A percentile compares a stretch with the other conserved stretches of the same genome.
Evolutionary conservation across 2,329 filamentous ascomycete genomes (phyloP).

Genomic region (Colletotrichum sp.): DNA sequence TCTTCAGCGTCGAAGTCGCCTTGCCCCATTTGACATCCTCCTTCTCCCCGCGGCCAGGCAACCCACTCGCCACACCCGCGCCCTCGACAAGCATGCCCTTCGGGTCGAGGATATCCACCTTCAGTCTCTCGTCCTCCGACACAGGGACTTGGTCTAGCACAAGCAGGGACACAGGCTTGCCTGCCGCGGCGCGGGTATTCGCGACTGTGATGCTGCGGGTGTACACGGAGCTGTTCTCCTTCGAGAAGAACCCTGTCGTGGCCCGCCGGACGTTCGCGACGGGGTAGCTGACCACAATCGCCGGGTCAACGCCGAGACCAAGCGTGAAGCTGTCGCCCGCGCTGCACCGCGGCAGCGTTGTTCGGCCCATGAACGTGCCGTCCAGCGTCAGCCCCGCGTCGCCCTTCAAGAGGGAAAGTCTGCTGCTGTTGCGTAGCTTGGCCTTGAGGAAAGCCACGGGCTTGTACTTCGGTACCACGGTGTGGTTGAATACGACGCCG

Average conservation of each 20-base stretch:
- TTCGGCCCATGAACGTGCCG: constrained; percentile 64
- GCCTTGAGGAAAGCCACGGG: constrained; percentile 65
- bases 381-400: constrained; percentile 66
- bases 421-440: constrained; percentile 59
- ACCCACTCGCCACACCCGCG: constrained; percentile 39
- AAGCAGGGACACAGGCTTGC: constrained; percentile 48
- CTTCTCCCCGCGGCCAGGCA: constrained; percentile 28
- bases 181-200: constrained; percentile 49
- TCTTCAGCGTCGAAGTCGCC: constrained; percentile 57
- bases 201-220: constrained; percentile 52
- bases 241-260: constrained; percentile 56
- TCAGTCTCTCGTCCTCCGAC: constrained; percentile 63
- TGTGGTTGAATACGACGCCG: constrained; percentile 58
- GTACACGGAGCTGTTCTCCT: constrained; percentile 57
- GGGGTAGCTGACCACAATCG: constrained; percentile 59
- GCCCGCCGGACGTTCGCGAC: constrained; percentile 58
- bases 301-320: constrained; percentile 64
- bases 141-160: constrained; percentile 67
- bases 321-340: constrained; percentile 59
- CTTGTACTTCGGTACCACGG: constrained; percentile 65
- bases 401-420: constrained; percentile 60
- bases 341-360: constrained; percentile 58
- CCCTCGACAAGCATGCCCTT: constrained; percentile 48
- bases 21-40: constrained; percentile 55
- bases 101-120: constrained; percentile 55